Base-by-base conservation (phyloP, 2,329 filamentous ascomycete genomes). In the Aspergillus sp. region DNA sequence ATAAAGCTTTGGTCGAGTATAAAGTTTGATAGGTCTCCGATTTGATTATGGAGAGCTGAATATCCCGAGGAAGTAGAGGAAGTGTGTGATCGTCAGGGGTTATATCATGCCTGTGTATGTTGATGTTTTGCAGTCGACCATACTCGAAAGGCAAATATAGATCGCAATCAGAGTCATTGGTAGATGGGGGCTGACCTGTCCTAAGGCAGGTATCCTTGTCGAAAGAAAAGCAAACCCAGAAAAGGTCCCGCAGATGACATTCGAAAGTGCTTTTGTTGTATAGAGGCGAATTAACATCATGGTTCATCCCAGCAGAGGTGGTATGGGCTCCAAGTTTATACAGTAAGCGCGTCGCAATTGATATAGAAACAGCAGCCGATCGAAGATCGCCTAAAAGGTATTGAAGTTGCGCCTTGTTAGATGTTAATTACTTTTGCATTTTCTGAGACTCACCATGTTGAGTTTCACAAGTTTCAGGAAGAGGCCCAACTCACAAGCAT, bases 41-140 rank as follows among this genome's bases (percentile, higher is more conserved):
- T 55, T 81, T 82, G 53, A 82, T 68, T 4, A 73, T 62, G 5
- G 67, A 73, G 0, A 82, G 61, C 1, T 71, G 68, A 21, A 79
- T 62, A 31, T 81, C 78, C 2, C 72, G 71, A 0, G 75, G 76
- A 20, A 75, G 69, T 7, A 56, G 66, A 0, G 64, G 61, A 9
- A 59, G 19, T 1, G 55, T 54, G 16, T 64, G 49, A 25, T 66
- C 61, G 7, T 34, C 42, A 1, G 31, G 44, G 11, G 31, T 19
- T 29, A 48, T 19, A 31, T 41, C 29, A 4, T 51, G 20, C 21
- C n/a, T 17, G 10, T 40, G 45, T 14, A 48, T 23, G 23, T 48
- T 48, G 5, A 10, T 14, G 19, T 48, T 20, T n/a, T 48, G 52
- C 3, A 62, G 47, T 19, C 68, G 66, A 29, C 64, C 57, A 55